Conservation (phyloP, 352 stramenopile genomes). For the Synura sp. region DNA sequence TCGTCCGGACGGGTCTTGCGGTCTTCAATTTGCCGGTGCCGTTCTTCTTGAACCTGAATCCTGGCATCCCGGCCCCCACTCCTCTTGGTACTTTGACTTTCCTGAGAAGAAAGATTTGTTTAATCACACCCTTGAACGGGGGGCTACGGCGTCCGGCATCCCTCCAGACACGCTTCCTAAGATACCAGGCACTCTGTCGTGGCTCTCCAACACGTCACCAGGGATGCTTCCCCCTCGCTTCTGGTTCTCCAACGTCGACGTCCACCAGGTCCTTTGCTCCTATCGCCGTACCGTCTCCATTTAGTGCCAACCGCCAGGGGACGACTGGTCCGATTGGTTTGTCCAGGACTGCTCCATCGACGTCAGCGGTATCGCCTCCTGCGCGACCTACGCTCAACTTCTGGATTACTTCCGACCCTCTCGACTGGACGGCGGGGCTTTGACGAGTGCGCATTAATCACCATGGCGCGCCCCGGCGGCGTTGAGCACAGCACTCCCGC, state of each 20-base stretch:
- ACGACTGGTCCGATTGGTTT: neutral
- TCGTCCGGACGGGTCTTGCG: conserved; percentile 12
- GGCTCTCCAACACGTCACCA: conserved; percentile 1
- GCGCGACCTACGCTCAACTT: conserved; percentile 4
- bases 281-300: neutral
- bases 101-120: neutral
- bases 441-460: neutral
- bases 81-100: conserved; percentile 1
- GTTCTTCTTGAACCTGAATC: neutral
- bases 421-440: neutral
- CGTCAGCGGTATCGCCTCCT: neutral
- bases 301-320: neutral
- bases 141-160: neutral
- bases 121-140: neutral
- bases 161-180: neutral
- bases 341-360: conserved; percentile 6
- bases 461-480: neutral
- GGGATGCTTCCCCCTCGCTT: neutral
- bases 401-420: neutral
- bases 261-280: neutral
- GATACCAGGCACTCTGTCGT: neutral
- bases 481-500: neutral
- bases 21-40: neutral
- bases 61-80: neutral
- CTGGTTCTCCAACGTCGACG: conserved; percentile 2